These are phyloP conservation scores for Xylaria scruposa DNA, from an alignment of 495 filamentous ascomycete species.

Conservation along the genomic window DNA sequence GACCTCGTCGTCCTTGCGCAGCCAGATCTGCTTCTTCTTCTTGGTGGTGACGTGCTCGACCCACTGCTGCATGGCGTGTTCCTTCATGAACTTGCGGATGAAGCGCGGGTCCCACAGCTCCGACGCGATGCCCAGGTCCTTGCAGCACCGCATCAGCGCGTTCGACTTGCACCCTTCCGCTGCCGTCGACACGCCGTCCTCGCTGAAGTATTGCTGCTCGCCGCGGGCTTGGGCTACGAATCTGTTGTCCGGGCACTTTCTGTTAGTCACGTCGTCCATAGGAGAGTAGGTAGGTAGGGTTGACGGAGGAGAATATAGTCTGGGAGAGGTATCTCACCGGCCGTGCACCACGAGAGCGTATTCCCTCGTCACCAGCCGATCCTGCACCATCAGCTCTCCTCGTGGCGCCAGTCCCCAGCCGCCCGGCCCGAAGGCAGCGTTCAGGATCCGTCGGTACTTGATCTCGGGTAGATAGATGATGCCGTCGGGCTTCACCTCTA, in stretches of 20 bases:
- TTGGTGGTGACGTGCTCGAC: constrained; percentile 69
- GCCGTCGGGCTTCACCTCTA: constrained; percentile 96
- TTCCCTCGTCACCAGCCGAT: constrained; percentile 88
- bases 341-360: constrained; percentile 92
- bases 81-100: constrained; percentile 73
- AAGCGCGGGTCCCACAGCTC: constrained; percentile 97
- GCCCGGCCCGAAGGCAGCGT: constrained; percentile 90
- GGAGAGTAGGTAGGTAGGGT: background rate
- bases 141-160: constrained; percentile 95
- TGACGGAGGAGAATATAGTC: background rate
- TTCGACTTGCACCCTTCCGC: constrained; percentile 98
- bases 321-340: constrained; percentile 62
- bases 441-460: constrained; percentile 94
- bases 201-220: constrained; percentile 92
- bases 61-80: constrained; percentile 75
- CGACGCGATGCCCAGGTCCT: constrained; percentile 92
- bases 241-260: constrained; percentile 48
- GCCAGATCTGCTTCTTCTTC: constrained; percentile 86
- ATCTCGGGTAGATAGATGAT: constrained; percentile 98
- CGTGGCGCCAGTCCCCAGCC: constrained; percentile 93
- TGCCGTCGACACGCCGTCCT: constrained; percentile 93
- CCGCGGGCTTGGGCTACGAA: constrained; percentile 92
- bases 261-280: background rate
- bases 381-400: constrained; percentile 88
- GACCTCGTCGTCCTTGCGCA: constrained; percentile 82